Percentiles rank a stretch among this genome's conserved stretches.
Conservation (phyloP, 129 eudicot species). For the Ambrosia trifida region DNA sequence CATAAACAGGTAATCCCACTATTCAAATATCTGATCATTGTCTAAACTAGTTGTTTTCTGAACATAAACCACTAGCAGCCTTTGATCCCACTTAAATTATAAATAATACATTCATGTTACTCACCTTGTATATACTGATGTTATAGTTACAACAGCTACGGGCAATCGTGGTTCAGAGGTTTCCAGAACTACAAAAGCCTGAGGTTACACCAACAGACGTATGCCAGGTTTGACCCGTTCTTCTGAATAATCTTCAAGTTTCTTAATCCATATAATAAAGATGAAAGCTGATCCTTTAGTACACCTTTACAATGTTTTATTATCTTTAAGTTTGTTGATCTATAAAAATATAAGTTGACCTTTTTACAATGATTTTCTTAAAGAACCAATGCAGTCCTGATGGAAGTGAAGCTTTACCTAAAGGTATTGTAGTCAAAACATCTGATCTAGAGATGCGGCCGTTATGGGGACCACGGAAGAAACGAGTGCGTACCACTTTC, state of each 20-base stretch:
- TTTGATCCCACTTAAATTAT: constrained; percentile 2
- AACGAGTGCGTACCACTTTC: constrained; percentile 38
- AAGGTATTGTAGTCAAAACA: constrained; percentile 65
- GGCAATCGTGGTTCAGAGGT: constrained; percentile 45
- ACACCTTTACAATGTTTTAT: not conserved
- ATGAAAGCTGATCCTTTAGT: not conserved
- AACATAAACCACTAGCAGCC: not conserved
- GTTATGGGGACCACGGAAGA: constrained; percentile 59
- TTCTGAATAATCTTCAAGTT: not conserved
- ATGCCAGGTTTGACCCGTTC: constrained; percentile 58
- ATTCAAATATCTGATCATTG: constrained; percentile 6
- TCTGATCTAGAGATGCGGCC: constrained; percentile 82
- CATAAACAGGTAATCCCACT: constrained; percentile 47
- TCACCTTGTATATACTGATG: constrained; percentile 22
- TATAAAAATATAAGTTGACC: not conserved
- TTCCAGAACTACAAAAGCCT: constrained; percentile 36
- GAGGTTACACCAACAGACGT: constrained; percentile 29
- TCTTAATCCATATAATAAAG: not conserved
- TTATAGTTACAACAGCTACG: constrained; percentile 31
- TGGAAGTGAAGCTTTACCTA: constrained; percentile 79
- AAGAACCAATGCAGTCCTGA: constrained; percentile 58
- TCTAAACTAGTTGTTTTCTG: not conserved
- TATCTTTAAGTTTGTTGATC: constrained; percentile 16
- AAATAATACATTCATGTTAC: constrained; percentile 11
- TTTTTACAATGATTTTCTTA: constrained; percentile 4